phyloP scores from a whole-genome alignment of 2,329 filamentous ascomycete species.

The Ceratocystis destructans region DNA sequence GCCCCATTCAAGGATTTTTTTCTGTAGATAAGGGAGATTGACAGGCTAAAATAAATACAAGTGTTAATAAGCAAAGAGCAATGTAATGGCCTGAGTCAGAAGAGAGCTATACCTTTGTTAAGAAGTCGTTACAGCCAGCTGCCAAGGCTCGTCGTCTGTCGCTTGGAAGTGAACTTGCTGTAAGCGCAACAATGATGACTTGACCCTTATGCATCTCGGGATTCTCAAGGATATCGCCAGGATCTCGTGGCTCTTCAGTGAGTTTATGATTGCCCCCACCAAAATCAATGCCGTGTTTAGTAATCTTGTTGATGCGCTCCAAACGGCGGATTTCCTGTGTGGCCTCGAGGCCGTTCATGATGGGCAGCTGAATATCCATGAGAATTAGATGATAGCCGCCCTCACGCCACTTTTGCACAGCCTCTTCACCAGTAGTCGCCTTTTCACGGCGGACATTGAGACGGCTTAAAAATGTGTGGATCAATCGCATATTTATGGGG shows the following conservation, averaged over 20 bases:
- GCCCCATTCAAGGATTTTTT: slow-evolving; percentile 98
- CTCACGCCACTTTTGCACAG: slow-evolving; percentile 80
- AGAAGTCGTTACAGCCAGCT: slow-evolving; percentile 93
- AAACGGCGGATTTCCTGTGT: slow-evolving; percentile 86
- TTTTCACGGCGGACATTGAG: slow-evolving; percentile 93
- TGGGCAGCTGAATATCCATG: slow-evolving; percentile 96
- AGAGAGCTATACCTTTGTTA: slow-evolving; percentile 62
- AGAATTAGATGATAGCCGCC: slow-evolving; percentile 92
- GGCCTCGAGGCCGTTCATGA: slow-evolving; percentile 91
- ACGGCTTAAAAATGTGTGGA: slow-evolving; percentile 91
- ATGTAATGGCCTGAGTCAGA: no score
- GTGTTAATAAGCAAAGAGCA: not conserved
- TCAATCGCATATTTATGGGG: slow-evolving; percentile 84
- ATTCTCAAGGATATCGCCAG: slow-evolving; percentile 56
- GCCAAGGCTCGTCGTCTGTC: slow-evolving; percentile 90
- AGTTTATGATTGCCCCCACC: not conserved
- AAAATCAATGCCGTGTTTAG: slow-evolving; percentile 10
- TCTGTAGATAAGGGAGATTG: slow-evolving; percentile 91
- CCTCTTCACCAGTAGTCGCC: slow-evolving; percentile 89
- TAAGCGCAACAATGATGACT: slow-evolving; percentile 94
- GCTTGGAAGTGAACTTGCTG: slow-evolving; percentile 84
- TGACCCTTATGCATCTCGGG: slow-evolving; percentile 77
- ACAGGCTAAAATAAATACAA: slow-evolving; percentile 51
- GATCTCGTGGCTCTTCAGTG: slow-evolving; percentile 29
- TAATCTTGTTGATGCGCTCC: slow-evolving; percentile 82